phyloP scores from a whole-genome alignment of 148 eudicot species.

The Rheum nobile region DNA sequence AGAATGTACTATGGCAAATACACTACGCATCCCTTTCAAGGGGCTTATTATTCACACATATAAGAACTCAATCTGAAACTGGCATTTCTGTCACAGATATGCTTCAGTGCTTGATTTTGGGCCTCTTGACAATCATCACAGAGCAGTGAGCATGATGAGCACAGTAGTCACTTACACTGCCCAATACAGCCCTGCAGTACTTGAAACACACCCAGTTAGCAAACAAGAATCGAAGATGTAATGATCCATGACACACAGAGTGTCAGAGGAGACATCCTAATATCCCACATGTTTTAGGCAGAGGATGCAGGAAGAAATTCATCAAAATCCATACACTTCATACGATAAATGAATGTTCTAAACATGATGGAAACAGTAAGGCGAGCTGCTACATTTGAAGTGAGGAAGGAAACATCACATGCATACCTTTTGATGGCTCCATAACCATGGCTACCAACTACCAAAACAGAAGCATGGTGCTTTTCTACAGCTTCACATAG shows the following conservation, averaged over 20 bases:
- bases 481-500: conserved; percentile 16
- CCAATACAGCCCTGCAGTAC: conserved; percentile 65
- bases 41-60: background rate
- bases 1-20: background rate
- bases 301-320: background rate
- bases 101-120: conserved; percentile 5
- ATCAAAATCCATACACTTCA: background rate
- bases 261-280: too few species aligned
- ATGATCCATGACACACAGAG: background rate
- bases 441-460: conserved; percentile 14
- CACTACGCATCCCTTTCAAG: background rate
- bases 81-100: background rate
- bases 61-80: background rate
- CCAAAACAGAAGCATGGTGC: conserved; percentile 12
- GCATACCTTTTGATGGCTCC: conserved; percentile 14
- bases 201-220: background rate
- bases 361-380: background rate
- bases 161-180: conserved; percentile 83
- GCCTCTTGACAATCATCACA: conserved; percentile 9
- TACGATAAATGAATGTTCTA: background rate
- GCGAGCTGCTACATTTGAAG: background rate
- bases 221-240: background rate
- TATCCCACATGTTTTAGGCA: background rate
- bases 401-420: background rate
- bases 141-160: conserved; percentile 41